Evolutionary conservation across 805 yeast genomes (phyloP), one percentile per base, ranked within the genome.

Genomic region (Saturnispora halmiae): DNA sequence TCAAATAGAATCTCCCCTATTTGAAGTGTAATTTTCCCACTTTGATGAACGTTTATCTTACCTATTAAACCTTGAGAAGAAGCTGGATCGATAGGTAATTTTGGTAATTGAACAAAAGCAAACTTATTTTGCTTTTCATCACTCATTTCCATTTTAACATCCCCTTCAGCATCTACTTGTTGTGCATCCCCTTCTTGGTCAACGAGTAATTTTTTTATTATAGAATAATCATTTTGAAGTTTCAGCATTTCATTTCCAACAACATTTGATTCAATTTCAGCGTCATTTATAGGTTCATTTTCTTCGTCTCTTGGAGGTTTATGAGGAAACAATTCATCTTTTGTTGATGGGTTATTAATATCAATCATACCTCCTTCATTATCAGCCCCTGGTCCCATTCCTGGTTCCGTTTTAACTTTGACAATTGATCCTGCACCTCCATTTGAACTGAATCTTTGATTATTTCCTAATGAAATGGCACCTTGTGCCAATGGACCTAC

Each of bases 401-500:
- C 37, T 9, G 38, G 38, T 18, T 39, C 42, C 14, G 27, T 31
- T 21, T 39, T 39, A 18, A 37, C 18, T 16, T 9, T 8, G n/a
- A 14, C 4, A 6, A 6, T 25, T 19, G 14, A 4, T 11, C 25
- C 22, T 11, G 6, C 31, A 29, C 31, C 20, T 7, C 14, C 14
- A 9, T 13, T 7, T 10, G 14, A 7, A 7, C 16, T 6, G 16
- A 11, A 33, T 15, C 16, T 9, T 10, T 19, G 27, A 13, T 28
- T 18, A 15, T 50, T 51, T 4, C 70, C 70, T 46, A 71, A 50
- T 2, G 74, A 61, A 3, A 73, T 76, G 1, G 73, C 66, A 10
- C 86, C 87, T 28, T 79, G 69, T 6, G 88, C 75, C 41, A 83
- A 63, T 0, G 90, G 86, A 14, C 94, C 94, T 1, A 82, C 66